A percentile compares a stretch with the other conserved stretches of the same genome.
phyloP scores from a whole-genome alignment of 164 flowering plant genomes.

The Liriodendron chinense region DNA sequence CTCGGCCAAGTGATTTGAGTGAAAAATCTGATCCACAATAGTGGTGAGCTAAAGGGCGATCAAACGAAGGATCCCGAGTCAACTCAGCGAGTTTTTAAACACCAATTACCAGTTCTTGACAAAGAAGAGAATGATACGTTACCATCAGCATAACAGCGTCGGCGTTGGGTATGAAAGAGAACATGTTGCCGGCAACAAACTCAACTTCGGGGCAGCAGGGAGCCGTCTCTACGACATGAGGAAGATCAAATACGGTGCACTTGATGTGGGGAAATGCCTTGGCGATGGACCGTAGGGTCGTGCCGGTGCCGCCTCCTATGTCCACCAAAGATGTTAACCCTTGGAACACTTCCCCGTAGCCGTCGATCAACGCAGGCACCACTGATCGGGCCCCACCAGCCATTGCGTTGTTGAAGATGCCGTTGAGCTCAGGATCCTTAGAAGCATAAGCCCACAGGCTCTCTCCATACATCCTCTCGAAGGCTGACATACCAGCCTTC shows the following conservation, averaged over 20 bases:
- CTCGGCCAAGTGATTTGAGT: no score
- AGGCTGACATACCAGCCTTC: neutral
- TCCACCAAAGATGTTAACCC: constrained; percentile 5
- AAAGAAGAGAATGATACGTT: neutral
- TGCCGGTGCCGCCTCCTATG: constrained; percentile 3
- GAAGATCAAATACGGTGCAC: constrained; percentile 5
- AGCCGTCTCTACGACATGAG: constrained; percentile 6
- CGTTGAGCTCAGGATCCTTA: neutral
- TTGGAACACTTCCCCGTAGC: neutral
- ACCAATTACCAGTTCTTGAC: no score
- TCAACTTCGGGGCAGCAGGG: neutral
- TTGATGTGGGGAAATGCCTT: constrained; percentile 3
- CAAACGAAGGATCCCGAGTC: no score
- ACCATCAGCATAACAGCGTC: constrained; percentile 8
- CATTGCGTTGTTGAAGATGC: constrained; percentile 2
- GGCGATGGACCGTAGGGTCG: neutral
- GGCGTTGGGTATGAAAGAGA: neutral
- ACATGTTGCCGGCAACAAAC: neutral
- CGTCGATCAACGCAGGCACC: neutral
- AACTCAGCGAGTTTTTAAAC: no score
- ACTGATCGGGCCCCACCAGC: neutral
- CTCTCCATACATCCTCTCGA: constrained; percentile 1
- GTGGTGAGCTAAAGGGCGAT: no score
- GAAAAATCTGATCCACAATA: no score
- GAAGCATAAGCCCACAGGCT: neutral